Base-by-base conservation (phyloP, 2,329 filamentous ascomycete species). In the Biscogniauxia sp. region DNA sequence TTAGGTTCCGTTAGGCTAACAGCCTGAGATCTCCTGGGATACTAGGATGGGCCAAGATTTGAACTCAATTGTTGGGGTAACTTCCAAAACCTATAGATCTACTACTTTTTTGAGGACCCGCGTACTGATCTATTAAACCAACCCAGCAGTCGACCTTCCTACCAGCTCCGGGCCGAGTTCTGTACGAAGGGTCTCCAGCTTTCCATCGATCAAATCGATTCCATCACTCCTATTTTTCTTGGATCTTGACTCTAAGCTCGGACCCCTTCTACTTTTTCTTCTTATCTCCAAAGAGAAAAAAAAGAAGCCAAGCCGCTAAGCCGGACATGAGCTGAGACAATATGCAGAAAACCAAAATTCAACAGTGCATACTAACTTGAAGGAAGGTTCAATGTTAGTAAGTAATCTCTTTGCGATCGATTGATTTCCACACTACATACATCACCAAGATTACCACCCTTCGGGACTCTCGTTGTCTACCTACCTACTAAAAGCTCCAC, bases 61-160 rank as follows among this genome's bases (percentile, higher is more conserved):
- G 60, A 68, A 68, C 69, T 70, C 69, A 71, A 71, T 71, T 71
- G 69, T 71, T 71, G 69, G 69, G 69, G 68, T 67, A 64, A 64
- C 58, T 61, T 61, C 59, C 26, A 52, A 55, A 56, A 7, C 28
- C 13, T 45, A 45, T 11, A 45, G 37, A 45, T 45, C 37, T 49
- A 49, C 32, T 55, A 45, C 11, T 32, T 32, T 32, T 32, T 32
- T 32, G 23, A 37, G 54, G 37, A 41, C 54, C 53, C 15, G 37
- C 54, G 26, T 37, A 49, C 20, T 37, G 23, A 19, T 55, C 32
- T 49, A 49, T 17, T 52, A 11, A 20, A 26, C 19, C 37, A 45
- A 2, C 37, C 37, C 37, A 45, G 37, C 37, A 45, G 37, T n/a
- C 37, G 7, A n/a, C 37, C 11, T n/a, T 6, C 49, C 9, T 9